Base-by-base conservation (phyloP, 2,329 filamentous ascomycete species). In the Colletotrichum nymphaeae region DNA sequence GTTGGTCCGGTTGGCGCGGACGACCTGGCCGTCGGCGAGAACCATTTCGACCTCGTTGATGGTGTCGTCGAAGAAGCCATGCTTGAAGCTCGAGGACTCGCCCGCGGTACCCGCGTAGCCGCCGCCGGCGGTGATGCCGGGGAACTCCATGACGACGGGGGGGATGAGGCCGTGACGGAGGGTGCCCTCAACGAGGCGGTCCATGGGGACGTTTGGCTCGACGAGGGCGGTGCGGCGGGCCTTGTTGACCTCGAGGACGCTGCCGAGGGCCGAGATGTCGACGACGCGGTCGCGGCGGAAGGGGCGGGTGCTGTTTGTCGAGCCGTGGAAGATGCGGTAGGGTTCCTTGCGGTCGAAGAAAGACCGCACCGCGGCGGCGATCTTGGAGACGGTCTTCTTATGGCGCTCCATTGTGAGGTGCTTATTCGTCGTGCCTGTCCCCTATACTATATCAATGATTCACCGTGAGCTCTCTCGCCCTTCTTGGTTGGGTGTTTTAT, bases 141-240 rank as follows among this genome's bases (percentile, higher is more conserved):
- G 92, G 76, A 94, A 94, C 80, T 94, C 93, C 90, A 93, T 93
- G 28, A 94, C 92, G 3, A 94, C 90, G 2, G 91, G 92, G 0
- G 93, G 92, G 3, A 94, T 86, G 3, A 94, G 86, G 30, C 90
- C 90, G 78, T 93, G 85, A n/a, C 84, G 84, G 53, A 94, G 84
- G 1, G 92, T 94, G 30, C 86, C 84, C 78, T 91, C 89, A 63
- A 94, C 91, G 22, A 95, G 88, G 0, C 86, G 83, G 81, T 94
- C 93, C 92, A 95, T 94, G 30, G 92, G 88, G 12, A 94, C 93
- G 77, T 94, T 95, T 65, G 93, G 92, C 83, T 95, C 92, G 53
- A 94, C 92, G 28, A 94, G 85, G 5, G 91, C 93, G 7, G 88
- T 91, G 66, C 87, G 87, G 1, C 79, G 79, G 8, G 83, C 78